Conservation (phyloP, 768 basidiomycete genomes). For the Rhodotorula paludigena region DNA sequence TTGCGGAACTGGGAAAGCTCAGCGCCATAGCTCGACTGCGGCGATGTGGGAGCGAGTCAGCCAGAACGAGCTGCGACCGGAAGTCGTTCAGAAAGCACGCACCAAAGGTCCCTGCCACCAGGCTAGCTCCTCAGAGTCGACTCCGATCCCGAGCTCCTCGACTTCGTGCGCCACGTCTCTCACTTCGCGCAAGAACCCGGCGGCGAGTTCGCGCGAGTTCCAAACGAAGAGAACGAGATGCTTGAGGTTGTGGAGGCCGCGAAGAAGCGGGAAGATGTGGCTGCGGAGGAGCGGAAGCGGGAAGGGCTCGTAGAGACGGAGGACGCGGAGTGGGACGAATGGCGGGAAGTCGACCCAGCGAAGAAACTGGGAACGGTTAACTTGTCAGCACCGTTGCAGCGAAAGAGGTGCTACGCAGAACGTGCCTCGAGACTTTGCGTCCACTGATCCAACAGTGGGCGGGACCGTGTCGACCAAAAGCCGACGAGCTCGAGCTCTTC, state of each 20-base stretch:
- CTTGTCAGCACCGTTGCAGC: neutral
- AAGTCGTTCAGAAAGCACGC: too few species aligned
- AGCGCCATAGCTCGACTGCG: constrained; percentile 1
- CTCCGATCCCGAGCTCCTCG: constrained; percentile 11
- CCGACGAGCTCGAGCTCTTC: constrained; percentile 7
- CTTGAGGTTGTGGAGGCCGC: constrained; percentile 2
- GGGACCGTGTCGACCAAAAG: neutral
- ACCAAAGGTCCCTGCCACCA: constrained; percentile 11
- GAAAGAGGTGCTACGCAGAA: neutral
- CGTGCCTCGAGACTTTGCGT: neutral
- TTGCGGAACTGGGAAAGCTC: neutral
- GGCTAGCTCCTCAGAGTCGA: constrained; percentile 6
- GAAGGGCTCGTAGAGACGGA: constrained; percentile 18
- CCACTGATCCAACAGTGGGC: neutral
- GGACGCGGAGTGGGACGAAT: constrained; percentile 4
- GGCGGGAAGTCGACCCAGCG: neutral
- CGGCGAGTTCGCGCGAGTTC: neutral
- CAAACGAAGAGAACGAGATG: neutral
- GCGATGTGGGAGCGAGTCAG: too few species aligned
- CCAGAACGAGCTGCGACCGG: too few species aligned
- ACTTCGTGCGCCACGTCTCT: neutral
- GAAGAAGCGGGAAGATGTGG: neutral
- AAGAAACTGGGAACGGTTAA: neutral
- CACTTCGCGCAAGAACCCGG: neutral
- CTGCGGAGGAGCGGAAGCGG: neutral